These are phyloP conservation scores for Scolecobasidium constrictum DNA, from an alignment of 2,329 filamentous ascomycete species.

Conservation along the genomic window DNA sequence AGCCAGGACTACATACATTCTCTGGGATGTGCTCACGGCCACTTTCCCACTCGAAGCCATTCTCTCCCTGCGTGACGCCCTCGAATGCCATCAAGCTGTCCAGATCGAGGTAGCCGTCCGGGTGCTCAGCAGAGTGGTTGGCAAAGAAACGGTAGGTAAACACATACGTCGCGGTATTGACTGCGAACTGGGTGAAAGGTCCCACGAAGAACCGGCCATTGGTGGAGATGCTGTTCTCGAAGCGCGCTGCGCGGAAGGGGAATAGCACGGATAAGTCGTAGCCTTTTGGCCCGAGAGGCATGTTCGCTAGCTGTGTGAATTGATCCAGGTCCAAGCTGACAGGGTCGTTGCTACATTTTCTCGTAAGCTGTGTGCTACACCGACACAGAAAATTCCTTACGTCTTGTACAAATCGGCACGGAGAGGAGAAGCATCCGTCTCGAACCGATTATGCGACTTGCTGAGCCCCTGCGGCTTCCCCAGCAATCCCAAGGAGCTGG, in stretches of 20 bases:
- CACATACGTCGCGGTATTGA: conserved; percentile 14
- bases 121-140: conserved; percentile 28
- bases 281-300: conserved; percentile 16
- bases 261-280: conserved; percentile 21
- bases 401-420: conserved; percentile 18
- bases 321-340: conserved; percentile 5
- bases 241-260: conserved; percentile 18
- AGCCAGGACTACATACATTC: conserved; percentile 23
- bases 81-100: conserved; percentile 29
- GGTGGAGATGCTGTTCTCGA: conserved; percentile 17
- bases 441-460: conserved; percentile 23
- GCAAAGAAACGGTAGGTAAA: conserved; percentile 20
- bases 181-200: conserved; percentile 13
- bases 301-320: conserved; percentile 15
- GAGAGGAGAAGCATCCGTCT: conserved; percentile 21
- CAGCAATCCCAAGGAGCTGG: conserved; percentile 13
- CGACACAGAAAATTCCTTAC: not conserved
- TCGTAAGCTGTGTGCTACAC: not conserved
- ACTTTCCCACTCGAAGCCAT: conserved; percentile 20
- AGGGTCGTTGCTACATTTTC: conserved; percentile 15
- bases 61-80: conserved; percentile 22
- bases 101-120: conserved; percentile 24
- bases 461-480: conserved; percentile 17
- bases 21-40: conserved; percentile 32
- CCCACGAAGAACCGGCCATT: conserved; percentile 24